Base-by-base conservation (phyloP, 2,329 filamentous ascomycete species). In the Neopestalotiopsis clavispora region DNA sequence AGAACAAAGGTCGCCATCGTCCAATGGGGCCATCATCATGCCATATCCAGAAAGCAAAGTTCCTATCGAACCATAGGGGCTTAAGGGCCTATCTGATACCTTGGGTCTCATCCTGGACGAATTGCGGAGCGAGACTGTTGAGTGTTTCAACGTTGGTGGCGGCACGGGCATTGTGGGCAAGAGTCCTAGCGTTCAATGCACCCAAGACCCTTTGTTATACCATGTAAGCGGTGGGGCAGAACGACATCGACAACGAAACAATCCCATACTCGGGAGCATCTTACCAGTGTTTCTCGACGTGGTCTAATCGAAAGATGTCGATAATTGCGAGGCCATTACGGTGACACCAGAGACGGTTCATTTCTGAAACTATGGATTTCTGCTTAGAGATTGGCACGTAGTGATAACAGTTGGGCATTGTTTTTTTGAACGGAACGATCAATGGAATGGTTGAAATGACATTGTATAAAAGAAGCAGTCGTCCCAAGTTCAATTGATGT, bases 111-210 rank as follows among this genome's bases (percentile, higher is more conserved):
- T 52, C 61, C 61, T 64, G 61, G 61, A 9, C 59, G 61, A 49
- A 64, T 49, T 64, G 61, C 40, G 61, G 61, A 45, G 40, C 61
- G 61, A 64, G 61, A 64, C 61, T 49, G 61, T 45, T 64, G 40
- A 30, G 61, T 64, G 61, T 64, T 64, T 64, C 61, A 64, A 64
- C 61, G 6, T 30, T 14, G 40, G 40, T 6, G 10, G n/a, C 42
- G 61, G 61, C 61, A 64, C 61, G 20, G 40, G 20, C 61, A 38
- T 34, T 32, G 42, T 38, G 34, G 34, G 34, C 45, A 28, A 28
- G 34, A 64, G 61, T 64, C 61, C 61, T 64, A 64, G 61, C 61
- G 61, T 64, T 64, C 61, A 52, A 64, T 64, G 61, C 61, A 49
- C 38, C 28, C 13, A 23, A 20, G 9, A 6, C 38, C 38, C 61